These are phyloP conservation scores for Immersiella caudata DNA, from an alignment of 495 filamentous ascomycete genomes.

Conservation along the genomic window DNA sequence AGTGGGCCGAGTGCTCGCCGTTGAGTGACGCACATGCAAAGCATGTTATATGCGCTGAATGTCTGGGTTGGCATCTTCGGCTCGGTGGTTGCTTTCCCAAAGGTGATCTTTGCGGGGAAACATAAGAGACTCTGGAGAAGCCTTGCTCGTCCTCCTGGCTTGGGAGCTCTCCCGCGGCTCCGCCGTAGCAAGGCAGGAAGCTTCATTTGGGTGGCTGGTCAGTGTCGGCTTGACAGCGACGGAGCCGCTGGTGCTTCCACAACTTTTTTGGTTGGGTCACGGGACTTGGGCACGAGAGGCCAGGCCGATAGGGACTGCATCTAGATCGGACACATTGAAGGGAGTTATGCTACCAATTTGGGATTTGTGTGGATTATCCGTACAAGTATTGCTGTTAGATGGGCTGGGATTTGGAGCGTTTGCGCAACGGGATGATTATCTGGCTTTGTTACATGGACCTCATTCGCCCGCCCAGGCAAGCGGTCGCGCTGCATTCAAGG, in stretches of 20 bases:
- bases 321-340: constrained; percentile 23
- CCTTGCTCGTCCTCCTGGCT: background rate
- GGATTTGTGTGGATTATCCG: background rate
- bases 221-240: background rate
- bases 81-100: constrained; percentile 21
- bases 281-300: background rate
- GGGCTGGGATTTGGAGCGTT: constrained; percentile 5
- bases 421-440: background rate
- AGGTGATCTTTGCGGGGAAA: constrained; percentile 10
- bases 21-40: constrained; percentile 8
- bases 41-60: background rate
- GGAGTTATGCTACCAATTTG: constrained; percentile 8
- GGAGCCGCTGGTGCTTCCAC: background rate
- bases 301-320: background rate
- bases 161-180: background rate
- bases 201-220: background rate
- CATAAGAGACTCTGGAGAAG: constrained; percentile 19
- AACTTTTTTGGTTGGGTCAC: background rate
- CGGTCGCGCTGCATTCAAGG: background rate
- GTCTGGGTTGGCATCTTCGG: too few relatives aligned
- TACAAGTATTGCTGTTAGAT: background rate
- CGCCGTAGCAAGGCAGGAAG: background rate
- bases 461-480: background rate
- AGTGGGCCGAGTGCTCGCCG: constrained; percentile 29
- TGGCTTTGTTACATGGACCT: background rate